Conservation (phyloP, 768 basidiomycete genomes). For the Cystoderma amianthinum region DNA sequence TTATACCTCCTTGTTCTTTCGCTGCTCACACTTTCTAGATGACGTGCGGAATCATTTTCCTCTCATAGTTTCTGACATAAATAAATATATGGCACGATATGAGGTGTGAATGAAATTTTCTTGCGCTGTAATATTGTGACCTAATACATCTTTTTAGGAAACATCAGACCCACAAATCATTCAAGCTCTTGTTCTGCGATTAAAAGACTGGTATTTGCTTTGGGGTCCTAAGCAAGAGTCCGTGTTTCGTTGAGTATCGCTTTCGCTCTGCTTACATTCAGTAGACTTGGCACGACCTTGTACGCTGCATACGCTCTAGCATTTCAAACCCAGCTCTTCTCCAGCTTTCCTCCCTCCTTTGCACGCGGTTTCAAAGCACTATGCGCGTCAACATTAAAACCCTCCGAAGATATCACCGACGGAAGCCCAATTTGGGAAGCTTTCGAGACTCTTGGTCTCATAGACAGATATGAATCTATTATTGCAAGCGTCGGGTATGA, state of each 20-base stretch:
- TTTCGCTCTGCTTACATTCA: not conserved
- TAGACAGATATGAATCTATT: slow-evolving; percentile 79
- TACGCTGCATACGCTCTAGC: slow-evolving; percentile 54
- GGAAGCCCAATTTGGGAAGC: slow-evolving; percentile 40
- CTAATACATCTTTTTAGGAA: slow-evolving; percentile 24
- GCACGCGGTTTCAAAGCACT: slow-evolving; percentile 62
- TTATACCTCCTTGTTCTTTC: not conserved
- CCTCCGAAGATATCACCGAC: slow-evolving; percentile 9
- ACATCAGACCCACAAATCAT: slow-evolving; percentile 42
- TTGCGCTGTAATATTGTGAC: too few relatives aligned
- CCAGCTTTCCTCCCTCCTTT: slow-evolving; percentile 63
- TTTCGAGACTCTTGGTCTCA: slow-evolving; percentile 66
- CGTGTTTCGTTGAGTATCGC: not conserved
- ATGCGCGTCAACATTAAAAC: slow-evolving; percentile 50
- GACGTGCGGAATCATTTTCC: slow-evolving; percentile 53
- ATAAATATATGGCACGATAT: slow-evolving; percentile 49
- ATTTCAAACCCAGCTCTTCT: slow-evolving; percentile 74
- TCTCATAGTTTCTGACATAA: slow-evolving; percentile 56
- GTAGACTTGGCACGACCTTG: slow-evolving; percentile 56
- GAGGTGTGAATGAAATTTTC: slow-evolving; percentile 54
- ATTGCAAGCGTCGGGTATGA: slow-evolving; percentile 83
- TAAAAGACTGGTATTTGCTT: slow-evolving; percentile 68
- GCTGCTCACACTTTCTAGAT: slow-evolving; percentile 30
- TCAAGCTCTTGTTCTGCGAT: slow-evolving; percentile 44
- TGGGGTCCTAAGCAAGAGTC: slow-evolving; percentile 69